Base-by-base conservation (phyloP, 495 filamentous ascomycete genomes). In the Trichoderma gamsii region DNA sequence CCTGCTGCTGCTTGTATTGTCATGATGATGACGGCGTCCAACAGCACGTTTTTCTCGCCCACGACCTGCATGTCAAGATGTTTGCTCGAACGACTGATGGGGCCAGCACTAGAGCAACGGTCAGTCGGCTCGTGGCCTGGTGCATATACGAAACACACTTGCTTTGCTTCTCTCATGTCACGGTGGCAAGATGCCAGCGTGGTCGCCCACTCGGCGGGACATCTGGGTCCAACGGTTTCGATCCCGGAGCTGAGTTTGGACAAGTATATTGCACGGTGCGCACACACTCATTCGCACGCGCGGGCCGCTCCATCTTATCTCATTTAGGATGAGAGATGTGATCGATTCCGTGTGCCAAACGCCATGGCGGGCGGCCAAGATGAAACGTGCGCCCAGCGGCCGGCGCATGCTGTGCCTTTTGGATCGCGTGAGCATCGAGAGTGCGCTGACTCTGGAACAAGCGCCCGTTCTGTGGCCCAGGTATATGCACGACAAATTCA, bases 241-340 rank as follows among this genome's bases (percentile, higher is more conserved):
- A 52, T 52, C 49, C 49, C 18, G 49, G 49, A 52, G 49, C 49
- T 52, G 49, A 52, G n/a, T n/a, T 52, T 52, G n/a, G n/a, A n/a
- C n/a, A n/a, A n/a, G 49, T 61, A 61, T 61, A 61, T 61, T 32
- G 56, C 56, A 61, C 56, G 27, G 56, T 61, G 56, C 12, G 23
- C 9, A 61, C 27, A 25, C 56, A 32, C 0, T 61, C 32, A 32
- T 13, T 5, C 56, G 56, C 56, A 61, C 56, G 56, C 56, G 56
- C 56, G 56, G 56, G 56, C 56, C 56, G 56, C 56, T 61, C 27
- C 56, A 61, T 61, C 56, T 52, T 61, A 61, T 61, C 56, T 61
- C 56, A 61, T 61, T 61, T 61, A 61, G 56, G 23, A 61, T 32
- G 23, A 61, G 56, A 61, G 56, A 61, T 61, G 56, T 61, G 56